Evolutionary conservation across 2,329 filamentous ascomycete species (phyloP).

Genomic region (Pyricularia sp.): DNA sequence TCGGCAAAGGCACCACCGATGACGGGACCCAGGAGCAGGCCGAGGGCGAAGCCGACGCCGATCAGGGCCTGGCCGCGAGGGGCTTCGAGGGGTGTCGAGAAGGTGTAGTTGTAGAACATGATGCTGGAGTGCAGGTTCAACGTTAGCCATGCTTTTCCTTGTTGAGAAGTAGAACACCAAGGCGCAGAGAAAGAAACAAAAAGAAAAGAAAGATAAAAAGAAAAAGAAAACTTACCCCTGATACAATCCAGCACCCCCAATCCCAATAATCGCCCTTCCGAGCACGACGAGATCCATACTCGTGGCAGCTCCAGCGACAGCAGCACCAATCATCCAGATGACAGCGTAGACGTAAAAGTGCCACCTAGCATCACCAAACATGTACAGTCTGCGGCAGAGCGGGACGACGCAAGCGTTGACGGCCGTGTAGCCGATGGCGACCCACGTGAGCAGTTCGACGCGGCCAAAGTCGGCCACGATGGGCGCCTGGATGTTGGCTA

Average conservation of each 20-base stretch:
- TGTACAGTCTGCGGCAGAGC: neutral
- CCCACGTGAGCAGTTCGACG: constrained; percentile 28
- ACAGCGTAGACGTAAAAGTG: neutral
- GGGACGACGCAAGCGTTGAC: neutral
- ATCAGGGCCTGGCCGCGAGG: neutral
- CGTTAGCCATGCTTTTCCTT: neutral
- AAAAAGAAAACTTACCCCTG: neutral
- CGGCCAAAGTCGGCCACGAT: constrained; percentile 41
- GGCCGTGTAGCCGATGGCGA: constrained; percentile 20
- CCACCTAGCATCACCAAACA: neutral
- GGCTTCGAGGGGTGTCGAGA: neutral
- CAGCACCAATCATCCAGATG: neutral
- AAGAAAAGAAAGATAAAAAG: neutral
- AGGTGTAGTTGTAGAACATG: neutral
- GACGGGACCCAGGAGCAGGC: neutral
- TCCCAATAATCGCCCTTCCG: neutral
- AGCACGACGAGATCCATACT: neutral
- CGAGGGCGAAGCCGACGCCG: neutral
- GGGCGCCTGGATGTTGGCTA: constrained; percentile 45
- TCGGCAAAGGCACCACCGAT: neutral
- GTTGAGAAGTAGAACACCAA: too few relatives aligned
- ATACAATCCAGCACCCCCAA: neutral
- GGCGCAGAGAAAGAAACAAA: neutral
- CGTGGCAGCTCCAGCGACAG: neutral
- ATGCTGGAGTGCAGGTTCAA: neutral